phyloP scores from a whole-genome alignment of 257 asterid genomes.

The Nyctanthes arbortristis region DNA sequence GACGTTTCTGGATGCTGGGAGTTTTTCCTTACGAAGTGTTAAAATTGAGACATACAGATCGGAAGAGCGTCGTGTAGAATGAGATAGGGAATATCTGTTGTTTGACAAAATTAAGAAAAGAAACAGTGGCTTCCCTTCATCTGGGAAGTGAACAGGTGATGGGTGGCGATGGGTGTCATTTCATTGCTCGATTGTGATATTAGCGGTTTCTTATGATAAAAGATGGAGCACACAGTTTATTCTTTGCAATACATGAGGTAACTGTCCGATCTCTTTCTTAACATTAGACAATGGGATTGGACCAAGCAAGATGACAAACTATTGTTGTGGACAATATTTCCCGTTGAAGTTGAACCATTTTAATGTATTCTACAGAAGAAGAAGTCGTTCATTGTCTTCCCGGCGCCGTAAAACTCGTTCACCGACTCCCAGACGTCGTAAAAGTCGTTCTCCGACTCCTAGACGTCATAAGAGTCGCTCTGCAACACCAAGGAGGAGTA shows the following conservation, averaged over 20 bases:
- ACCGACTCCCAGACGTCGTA: slow-evolving; percentile 61
- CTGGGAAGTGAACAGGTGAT: slow-evolving; percentile 88
- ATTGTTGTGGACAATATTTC: slow-evolving; percentile 25
- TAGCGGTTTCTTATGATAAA: slow-evolving; percentile 87
- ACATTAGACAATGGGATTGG: slow-evolving; percentile 46
- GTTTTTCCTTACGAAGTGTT: slow-evolving; percentile 19
- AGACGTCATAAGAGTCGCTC: slow-evolving; percentile 62
- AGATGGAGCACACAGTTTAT: slow-evolving; percentile 89
- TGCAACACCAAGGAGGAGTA: slow-evolving; percentile 57
- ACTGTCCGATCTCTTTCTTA: slow-evolving; percentile 67
- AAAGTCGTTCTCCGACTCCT: slow-evolving; percentile 47
- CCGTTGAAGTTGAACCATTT: slow-evolving; percentile 49
- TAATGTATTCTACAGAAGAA: slow-evolving; percentile 67
- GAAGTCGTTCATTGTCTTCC: slow-evolving; percentile 73
- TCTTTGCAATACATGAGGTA: slow-evolving; percentile 96
- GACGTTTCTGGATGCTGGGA: slow-evolving; percentile 32
- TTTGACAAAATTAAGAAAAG: slow-evolving; percentile 46
- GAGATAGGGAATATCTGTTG: slow-evolving; percentile 35
- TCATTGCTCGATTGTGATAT: slow-evolving; percentile 83
- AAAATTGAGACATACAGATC: slow-evolving; percentile 29
- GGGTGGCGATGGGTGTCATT: slow-evolving; percentile 85
- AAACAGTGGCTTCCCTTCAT: slow-evolving; percentile 64
- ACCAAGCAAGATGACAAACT: slow-evolving; percentile 33
- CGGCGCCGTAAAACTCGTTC: slow-evolving; percentile 76
- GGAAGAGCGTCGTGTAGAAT: slow-evolving; percentile 35